phyloP scores from a whole-genome alignment of 2,329 filamentous ascomycete genomes.

The Fusarium sp. region DNA sequence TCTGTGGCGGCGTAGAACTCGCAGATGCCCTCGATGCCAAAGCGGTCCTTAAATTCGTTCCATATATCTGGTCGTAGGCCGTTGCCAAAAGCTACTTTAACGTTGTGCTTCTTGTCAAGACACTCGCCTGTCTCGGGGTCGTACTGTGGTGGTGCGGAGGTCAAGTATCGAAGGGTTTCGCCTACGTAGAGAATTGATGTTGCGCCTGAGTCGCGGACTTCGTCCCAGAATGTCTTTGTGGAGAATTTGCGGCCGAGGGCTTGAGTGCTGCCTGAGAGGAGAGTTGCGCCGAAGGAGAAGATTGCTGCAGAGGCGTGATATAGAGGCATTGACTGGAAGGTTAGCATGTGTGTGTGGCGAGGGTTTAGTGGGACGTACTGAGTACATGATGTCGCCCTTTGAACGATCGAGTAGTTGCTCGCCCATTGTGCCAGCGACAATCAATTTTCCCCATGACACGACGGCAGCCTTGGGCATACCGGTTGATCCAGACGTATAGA shows the following conservation, averaged over 20 bases:
- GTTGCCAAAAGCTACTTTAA: slow-evolving; percentile 87
- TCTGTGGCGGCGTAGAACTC: slow-evolving; percentile 90
- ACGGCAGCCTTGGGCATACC: slow-evolving; percentile 86
- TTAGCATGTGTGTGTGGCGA: not conserved
- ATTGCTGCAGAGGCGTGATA: slow-evolving; percentile 87
- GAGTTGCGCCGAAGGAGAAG: slow-evolving; percentile 74
- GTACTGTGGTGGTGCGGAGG: slow-evolving; percentile 74
- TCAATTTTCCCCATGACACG: slow-evolving; percentile 79
- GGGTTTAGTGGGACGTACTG: slow-evolving; percentile 62
- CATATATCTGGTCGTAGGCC: slow-evolving; percentile 89
- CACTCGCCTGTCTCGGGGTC: slow-evolving; percentile 76
- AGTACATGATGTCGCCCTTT: slow-evolving; percentile 79
- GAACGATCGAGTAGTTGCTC: slow-evolving; percentile 69
- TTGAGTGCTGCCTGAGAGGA: slow-evolving; percentile 75
- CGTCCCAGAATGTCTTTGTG: slow-evolving; percentile 81
- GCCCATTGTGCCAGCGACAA: slow-evolving; percentile 59
- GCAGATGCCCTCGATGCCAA: slow-evolving; percentile 78
- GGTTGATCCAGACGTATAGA: slow-evolving; percentile 90
- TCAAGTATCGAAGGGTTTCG: slow-evolving; percentile 87
- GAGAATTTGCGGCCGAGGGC: slow-evolving; percentile 85
- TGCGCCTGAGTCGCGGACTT: slow-evolving; percentile 78
- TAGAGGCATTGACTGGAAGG: slow-evolving; percentile 81
- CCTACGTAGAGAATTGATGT: slow-evolving; percentile 90
- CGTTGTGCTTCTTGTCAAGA: slow-evolving; percentile 79
- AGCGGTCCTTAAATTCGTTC: slow-evolving; percentile 86